Conservation (phyloP, 1,139 yeast species). For the Suhomyces taliae region DNA sequence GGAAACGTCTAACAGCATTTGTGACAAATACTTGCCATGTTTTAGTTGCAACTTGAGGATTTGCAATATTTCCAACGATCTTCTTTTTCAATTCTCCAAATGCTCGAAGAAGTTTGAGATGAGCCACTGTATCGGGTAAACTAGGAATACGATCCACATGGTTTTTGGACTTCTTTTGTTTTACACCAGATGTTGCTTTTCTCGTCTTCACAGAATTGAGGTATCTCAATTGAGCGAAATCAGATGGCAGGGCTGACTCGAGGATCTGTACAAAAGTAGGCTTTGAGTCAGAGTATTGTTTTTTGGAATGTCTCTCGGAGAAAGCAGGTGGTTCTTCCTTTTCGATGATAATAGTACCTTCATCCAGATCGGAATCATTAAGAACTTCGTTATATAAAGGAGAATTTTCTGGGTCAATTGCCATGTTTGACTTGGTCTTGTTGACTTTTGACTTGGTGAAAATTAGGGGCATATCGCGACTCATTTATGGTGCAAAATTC, state of each 20-base stretch:
- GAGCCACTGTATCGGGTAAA: constrained; percentile 21
- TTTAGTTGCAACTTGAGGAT: neutral
- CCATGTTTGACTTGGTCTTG: no score
- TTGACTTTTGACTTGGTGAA: neutral
- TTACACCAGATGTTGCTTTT: neutral
- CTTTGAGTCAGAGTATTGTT: no score
- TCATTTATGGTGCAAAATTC: neutral
- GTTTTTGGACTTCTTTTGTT: neutral
- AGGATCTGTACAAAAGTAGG: neutral
- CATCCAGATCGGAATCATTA: neutral
- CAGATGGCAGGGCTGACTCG: neutral
- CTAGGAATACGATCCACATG: constrained; percentile 9
- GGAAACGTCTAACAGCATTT: constrained; percentile 31
- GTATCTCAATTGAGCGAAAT: neutral
- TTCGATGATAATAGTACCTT: neutral
- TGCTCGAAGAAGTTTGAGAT: constrained; percentile 32
- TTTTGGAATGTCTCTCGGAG: neutral
- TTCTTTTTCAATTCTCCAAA: constrained; percentile 24
- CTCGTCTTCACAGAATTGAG: neutral
- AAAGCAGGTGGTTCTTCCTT: no score
- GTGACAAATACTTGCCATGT: constrained; percentile 32
- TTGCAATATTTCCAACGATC: constrained; percentile 15
- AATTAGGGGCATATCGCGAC: neutral
- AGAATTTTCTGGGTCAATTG: neutral
- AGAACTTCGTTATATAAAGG: neutral